A percentile compares a stretch with the other conserved stretches of the same genome.
These are phyloP conservation scores for Perilla frutescens DNA, from an alignment of 257 asterid genomes.

Conservation along the genomic window DNA sequence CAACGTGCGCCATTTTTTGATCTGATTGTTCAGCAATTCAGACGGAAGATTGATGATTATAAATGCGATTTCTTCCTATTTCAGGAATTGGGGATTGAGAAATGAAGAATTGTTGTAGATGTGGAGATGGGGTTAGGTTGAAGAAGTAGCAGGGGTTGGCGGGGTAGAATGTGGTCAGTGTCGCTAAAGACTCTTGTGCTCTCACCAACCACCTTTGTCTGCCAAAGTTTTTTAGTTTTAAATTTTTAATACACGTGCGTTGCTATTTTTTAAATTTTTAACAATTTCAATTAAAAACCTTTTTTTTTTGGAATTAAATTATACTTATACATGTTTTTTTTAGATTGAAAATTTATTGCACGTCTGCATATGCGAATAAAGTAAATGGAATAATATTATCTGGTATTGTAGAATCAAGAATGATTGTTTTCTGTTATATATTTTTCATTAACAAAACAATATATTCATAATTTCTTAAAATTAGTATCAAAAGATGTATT, in stretches of 20 bases:
- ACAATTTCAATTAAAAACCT: neutral
- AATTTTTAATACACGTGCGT: slow-evolving; percentile 3
- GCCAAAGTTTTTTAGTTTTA: neutral
- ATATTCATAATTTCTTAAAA: no score
- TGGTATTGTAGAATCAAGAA: no score
- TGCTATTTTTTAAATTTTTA: no score
- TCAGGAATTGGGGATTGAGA: slow-evolving; percentile 14
- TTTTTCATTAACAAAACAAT: no score
- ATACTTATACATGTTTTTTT: no score
- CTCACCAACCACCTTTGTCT: slow-evolving; percentile 43
- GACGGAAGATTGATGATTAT: neutral
- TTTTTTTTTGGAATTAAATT: no score
- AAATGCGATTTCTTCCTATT: neutral
- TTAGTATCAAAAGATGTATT: no score
- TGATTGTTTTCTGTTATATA: no score
- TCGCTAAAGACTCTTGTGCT: neutral
- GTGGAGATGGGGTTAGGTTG: slow-evolving; percentile 43
- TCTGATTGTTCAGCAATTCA: slow-evolving; percentile 3
- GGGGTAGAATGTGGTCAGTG: slow-evolving; percentile 29
- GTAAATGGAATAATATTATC: no score
- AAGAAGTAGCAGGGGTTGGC: slow-evolving; percentile 30
- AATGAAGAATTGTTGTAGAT: slow-evolving; percentile 20
- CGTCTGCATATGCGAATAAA: no score
- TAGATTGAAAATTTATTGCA: no score
- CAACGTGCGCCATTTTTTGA: slow-evolving; percentile 49